A percentile compares a stretch with the other conserved stretches of the same genome.
Conservation (phyloP, 306 rosid genomes). For the Dicorynia guianensis region DNA sequence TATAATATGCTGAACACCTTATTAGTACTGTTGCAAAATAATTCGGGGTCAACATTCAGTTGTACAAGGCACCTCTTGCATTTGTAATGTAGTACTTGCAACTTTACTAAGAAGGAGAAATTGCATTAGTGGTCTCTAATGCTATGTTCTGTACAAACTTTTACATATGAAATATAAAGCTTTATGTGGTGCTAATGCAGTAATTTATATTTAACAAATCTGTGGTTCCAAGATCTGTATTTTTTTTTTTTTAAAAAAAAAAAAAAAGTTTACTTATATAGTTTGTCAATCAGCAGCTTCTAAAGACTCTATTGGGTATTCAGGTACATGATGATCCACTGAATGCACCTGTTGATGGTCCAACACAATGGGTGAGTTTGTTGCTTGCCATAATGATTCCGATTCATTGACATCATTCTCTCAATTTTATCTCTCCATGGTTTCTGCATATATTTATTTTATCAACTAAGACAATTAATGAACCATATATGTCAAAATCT, state of each 20-base stretch:
- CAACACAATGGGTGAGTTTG: slow-evolving; percentile 92
- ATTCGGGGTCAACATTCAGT: background rate
- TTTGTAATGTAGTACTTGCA: too few relatives aligned
- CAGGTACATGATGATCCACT: slow-evolving; percentile 98
- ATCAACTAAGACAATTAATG: slow-evolving; percentile 17
- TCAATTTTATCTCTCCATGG: slow-evolving; percentile 23
- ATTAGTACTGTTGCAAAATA: slow-evolving; percentile 16
- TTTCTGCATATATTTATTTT: background rate
- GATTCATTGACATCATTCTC: slow-evolving; percentile 23
- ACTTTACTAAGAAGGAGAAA: too few relatives aligned
- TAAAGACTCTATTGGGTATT: slow-evolving; percentile 35
- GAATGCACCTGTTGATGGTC: slow-evolving; percentile 96
- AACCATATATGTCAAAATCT: slow-evolving; percentile 18
- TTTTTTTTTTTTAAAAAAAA: too few relatives aligned
- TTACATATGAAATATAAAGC: too few relatives aligned
- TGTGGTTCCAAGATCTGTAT: slow-evolving; percentile 4
- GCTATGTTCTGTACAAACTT: too few relatives aligned
- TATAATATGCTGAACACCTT: slow-evolving; percentile 25
- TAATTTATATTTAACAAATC: background rate
- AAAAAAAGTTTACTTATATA: slow-evolving; percentile 15
- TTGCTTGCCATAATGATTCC: background rate
- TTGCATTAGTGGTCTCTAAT: too few relatives aligned
- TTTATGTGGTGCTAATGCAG: too few relatives aligned
- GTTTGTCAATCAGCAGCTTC: slow-evolving; percentile 31
- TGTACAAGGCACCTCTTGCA: too few relatives aligned